Base-by-base conservation (phyloP, 106 monocot genomes). In the Dioscorea dumetorum region DNA sequence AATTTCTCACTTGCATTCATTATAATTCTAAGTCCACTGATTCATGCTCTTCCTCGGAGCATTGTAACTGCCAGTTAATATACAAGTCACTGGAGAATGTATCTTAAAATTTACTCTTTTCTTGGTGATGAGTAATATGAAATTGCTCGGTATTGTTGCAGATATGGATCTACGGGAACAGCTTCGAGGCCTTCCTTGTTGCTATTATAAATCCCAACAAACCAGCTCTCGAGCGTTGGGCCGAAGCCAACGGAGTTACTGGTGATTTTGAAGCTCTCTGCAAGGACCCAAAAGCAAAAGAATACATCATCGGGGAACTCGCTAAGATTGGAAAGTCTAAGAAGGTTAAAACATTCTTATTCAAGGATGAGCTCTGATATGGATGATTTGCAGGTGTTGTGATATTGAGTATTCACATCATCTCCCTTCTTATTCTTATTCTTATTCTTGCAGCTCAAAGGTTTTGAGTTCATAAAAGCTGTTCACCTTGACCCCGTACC, bases 141-240 rank as follows among this genome's bases (percentile, higher is more conserved):
- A 41, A 22, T 16, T 52, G 0, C n/a, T n/a, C 32, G 34, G 48
- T 57, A 53, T 28, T 64, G 35, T 68, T 58, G 22, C 87, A 95
- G 95, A 91, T 95, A 77, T 95, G 95, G 95, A 58, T 95, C 2
- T 95, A 95, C 73, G 95, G 95, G 32, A 91, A 86, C 67, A 95
- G 95, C 72, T 95, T 95, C 50, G 84, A 95, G 68, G 86, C 95
- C 12, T 91, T 58, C 68, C 88, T 95, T 62, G 80, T 95, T 62
- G 88, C 88, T 8, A 72, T 95, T 67, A 61, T 78, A 35, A 95
- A 95, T 78, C 95, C 95, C 31, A 94, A 88, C 63, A 35, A 84
- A 57, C 73, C 74, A 77, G 82, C 87, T 76, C 81, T 95, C 31
- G 84, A 84, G 62, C 74, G 23, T 16, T 95, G 95, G 95, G 95